These are phyloP conservation scores for Blastobotrys mokoenaii DNA, from an alignment of 805 yeast genomes.

Conservation along the genomic window DNA sequence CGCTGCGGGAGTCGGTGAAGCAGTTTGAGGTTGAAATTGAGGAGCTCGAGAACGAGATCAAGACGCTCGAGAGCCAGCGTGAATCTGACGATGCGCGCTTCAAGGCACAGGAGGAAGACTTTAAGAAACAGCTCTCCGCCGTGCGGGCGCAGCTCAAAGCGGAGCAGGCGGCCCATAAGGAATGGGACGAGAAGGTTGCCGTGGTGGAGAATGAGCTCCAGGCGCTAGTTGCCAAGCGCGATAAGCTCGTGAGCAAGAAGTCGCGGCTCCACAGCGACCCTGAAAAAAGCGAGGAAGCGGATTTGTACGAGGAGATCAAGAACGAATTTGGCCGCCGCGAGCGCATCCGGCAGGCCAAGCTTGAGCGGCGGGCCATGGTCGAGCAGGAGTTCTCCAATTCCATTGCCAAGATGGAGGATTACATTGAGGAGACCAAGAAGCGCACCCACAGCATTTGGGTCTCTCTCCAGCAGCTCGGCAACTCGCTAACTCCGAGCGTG, in stretches of 20 bases:
- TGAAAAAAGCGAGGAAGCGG: conserved; percentile 22
- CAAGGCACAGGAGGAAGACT: conserved; percentile 11
- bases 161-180: conserved; percentile 9
- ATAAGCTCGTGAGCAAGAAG: conserved; percentile 20
- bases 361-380: conserved; percentile 23
- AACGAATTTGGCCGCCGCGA: conserved; percentile 20
- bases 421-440: conserved; percentile 21
- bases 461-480: neutral
- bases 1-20: conserved; percentile 39
- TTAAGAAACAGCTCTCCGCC: conserved; percentile 8
- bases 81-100: conserved; percentile 6
- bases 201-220: conserved; percentile 19
- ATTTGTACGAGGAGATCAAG: conserved; percentile 13
- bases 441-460: conserved; percentile 11
- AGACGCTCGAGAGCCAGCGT: conserved; percentile 8
- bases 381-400: conserved; percentile 27
- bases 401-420: conserved; percentile 28
- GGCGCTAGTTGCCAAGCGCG: conserved; percentile 19
- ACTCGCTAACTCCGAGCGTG: too few relatives aligned
- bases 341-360: conserved; percentile 19
- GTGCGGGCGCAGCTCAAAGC: conserved; percentile 9
- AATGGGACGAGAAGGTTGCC: conserved; percentile 13
- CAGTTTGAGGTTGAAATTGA: conserved; percentile 32
- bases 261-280: conserved; percentile 20
- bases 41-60: conserved; percentile 13